phyloP scores from a whole-genome alignment of 768 basidiomycete species.

The Tylopilus rubrobrunneus region DNA sequence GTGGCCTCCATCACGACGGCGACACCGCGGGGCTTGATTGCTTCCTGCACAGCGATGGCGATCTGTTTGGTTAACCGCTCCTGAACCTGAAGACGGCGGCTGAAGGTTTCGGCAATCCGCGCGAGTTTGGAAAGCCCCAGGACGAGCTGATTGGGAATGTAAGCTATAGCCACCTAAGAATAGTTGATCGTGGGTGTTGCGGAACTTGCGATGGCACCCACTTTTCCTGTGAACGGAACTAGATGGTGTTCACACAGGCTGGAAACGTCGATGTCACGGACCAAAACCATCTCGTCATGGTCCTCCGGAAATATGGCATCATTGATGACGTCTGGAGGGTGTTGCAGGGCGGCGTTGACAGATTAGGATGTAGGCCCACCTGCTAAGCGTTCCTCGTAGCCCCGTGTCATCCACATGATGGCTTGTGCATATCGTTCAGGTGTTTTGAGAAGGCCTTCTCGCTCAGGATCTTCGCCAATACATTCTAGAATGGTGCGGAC shows the following conservation, averaged over 20 bases:
- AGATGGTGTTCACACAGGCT: conserved; percentile 98
- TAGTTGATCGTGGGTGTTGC: conserved; percentile 18
- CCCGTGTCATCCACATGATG: conserved; percentile 98
- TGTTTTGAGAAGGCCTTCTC: conserved; percentile 88
- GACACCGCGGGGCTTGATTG: conserved; percentile 95
- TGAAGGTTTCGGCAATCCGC: conserved; percentile 95
- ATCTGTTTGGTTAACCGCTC: conserved; percentile 97
- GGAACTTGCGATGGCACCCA: conserved; percentile 35
- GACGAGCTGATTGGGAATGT: conserved; percentile 94
- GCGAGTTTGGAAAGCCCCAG: conserved; percentile 95
- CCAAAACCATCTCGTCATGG: conserved; percentile 99
- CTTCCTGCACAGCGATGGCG: conserved; percentile 96
- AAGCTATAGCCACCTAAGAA: conserved; percentile 89
- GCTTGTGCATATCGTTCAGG: conserved; percentile 97
- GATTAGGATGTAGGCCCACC: conserved; percentile 43
- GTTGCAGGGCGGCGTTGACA: conserved; percentile 10
- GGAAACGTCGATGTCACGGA: conserved; percentile 95
- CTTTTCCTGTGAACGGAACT: conserved; percentile 97
- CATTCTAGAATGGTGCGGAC: conserved; percentile 93
- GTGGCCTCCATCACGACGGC: conserved; percentile 99
- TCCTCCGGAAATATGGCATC: conserved; percentile 98
- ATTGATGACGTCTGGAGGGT: conserved; percentile 84
- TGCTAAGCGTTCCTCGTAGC: conserved; percentile 92
- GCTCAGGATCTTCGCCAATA: conserved; percentile 96
- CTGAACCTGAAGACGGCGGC: conserved; percentile 93